phyloP scores from a whole-genome alignment of 1,284 basidiomycete genomes.

The Ustanciosporium gigantosporum region DNA sequence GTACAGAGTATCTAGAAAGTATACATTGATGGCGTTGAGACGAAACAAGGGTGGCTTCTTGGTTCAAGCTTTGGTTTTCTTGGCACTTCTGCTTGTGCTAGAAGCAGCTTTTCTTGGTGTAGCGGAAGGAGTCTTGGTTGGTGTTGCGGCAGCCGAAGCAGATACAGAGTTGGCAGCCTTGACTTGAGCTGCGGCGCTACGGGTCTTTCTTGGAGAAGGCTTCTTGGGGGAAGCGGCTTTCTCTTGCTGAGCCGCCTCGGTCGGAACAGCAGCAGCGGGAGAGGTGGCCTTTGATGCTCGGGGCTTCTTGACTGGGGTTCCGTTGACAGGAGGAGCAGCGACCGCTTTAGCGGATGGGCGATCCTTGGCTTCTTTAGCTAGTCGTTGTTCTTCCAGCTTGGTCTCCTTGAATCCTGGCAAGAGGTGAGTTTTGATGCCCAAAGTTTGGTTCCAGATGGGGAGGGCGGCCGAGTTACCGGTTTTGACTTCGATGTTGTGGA shows the following conservation, averaged over 20 bases:
- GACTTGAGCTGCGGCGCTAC: background rate
- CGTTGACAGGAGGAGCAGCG: no score
- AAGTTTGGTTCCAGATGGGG: conserved; percentile 81
- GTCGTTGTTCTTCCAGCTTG: conserved; percentile 1
- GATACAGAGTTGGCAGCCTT: background rate
- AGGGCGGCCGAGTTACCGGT: conserved; percentile 81
- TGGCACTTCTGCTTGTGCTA: conserved; percentile 4
- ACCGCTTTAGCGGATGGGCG: no score
- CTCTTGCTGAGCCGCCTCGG: background rate
- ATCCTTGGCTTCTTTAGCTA: background rate
- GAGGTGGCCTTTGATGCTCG: background rate
- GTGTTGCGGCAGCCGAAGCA: background rate
- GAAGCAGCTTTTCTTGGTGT: conserved; percentile 1
- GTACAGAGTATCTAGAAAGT: no score
- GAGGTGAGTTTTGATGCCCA: conserved; percentile 64
- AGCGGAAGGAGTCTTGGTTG: background rate
- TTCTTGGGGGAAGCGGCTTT: conserved; percentile 1
- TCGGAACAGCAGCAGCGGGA: background rate
- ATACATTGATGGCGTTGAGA: background rate
- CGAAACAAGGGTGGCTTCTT: conserved; percentile 1
- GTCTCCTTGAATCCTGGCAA: conserved; percentile 1
- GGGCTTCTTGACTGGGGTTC: conserved; percentile 2
- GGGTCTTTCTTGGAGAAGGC: background rate
- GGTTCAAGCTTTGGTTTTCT: no score
- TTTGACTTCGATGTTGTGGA: conserved; percentile 89